Base-by-base conservation (phyloP, 2,329 filamentous ascomycete genomes). In the Monilinia polystroma region DNA sequence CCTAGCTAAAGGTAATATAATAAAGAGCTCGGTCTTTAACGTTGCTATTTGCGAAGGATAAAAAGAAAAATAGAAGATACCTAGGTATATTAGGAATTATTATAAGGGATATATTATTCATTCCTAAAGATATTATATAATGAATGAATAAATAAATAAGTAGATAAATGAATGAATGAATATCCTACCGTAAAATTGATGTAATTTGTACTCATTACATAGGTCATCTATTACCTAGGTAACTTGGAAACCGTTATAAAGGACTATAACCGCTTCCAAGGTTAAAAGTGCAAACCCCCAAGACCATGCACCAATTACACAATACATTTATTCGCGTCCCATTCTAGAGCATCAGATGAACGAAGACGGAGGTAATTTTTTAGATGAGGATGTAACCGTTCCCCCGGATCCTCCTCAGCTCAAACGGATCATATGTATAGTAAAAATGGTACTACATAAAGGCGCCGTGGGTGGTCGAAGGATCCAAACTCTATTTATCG, bases 341-440 rank as follows among this genome's bases (percentile, higher is more conserved):
- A 26, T 18, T 20, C 35, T 38, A 60, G 18, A n/a, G 43, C n/a
- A 35, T 53, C 29, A 64, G 51, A 64, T 6, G 62, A 56, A 35
- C 32, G 62, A 56, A 35, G 18, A 32, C 16, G 7, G 49, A 35
- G 35, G 35, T 5, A 55, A 12, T 32, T 23, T 41, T 52, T 45
- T 32, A 4, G 18, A 23, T 54, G 26, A 63, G 41, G 20, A 26
- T 56, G 52, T 49, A 49, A 64, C 52, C 62, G 23, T 32, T 55
- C 11, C 35, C 23, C 38, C 52, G 52, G 62, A 49, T 64, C 62
- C 62, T 64, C 62, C 62, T 35, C 52, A 56, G 62, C 38, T 55
- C 47, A 12, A 62, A 51, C 11, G 6, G 32, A 60, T 59, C 43
- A 29, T 29, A 29, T 4, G 4, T 29, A 29, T 2, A 4, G 29